Conservation (phyloP, 129 eudicot species). For the Erigeron canadensis region DNA sequence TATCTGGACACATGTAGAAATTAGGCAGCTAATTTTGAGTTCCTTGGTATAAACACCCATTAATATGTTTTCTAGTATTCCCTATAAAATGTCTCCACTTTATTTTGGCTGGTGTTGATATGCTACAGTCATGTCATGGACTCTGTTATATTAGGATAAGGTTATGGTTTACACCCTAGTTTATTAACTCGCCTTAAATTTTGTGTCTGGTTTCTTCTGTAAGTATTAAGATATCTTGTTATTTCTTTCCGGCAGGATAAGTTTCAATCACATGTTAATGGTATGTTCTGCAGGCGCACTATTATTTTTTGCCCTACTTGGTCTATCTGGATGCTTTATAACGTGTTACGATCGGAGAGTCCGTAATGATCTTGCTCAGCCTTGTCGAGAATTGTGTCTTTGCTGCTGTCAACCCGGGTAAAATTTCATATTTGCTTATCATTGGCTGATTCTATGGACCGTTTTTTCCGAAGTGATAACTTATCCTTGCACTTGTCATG, state of each 20-base stretch:
- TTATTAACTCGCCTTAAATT: constrained; percentile 1
- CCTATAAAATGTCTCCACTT: no score
- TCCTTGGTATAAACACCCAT: no score
- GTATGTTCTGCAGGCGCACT: constrained; percentile 70
- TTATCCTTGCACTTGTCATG: neutral
- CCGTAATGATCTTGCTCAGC: constrained; percentile 94
- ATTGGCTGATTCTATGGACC: neutral
- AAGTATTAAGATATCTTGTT: neutral
- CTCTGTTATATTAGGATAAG: no score
- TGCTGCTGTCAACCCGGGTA: constrained; percentile 99
- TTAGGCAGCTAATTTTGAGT: no score
- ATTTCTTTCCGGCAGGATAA: constrained; percentile 7
- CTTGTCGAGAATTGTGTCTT: constrained; percentile 93
- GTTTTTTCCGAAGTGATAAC: neutral
- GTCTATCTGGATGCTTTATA: constrained; percentile 92
- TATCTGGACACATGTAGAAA: no score
- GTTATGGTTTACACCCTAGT: no score
- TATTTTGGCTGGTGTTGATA: no score
- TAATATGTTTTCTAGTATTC: no score
- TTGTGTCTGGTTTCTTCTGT: neutral
- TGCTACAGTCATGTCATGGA: no score
- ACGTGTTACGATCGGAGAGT: constrained; percentile 97
- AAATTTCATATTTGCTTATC: neutral
- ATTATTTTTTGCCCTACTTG: constrained; percentile 87
- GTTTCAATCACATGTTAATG: constrained; percentile 6